Conservation (phyloP, 2,329 filamentous ascomycete genomes). For the Pseudogymnoascus sp. region DNA sequence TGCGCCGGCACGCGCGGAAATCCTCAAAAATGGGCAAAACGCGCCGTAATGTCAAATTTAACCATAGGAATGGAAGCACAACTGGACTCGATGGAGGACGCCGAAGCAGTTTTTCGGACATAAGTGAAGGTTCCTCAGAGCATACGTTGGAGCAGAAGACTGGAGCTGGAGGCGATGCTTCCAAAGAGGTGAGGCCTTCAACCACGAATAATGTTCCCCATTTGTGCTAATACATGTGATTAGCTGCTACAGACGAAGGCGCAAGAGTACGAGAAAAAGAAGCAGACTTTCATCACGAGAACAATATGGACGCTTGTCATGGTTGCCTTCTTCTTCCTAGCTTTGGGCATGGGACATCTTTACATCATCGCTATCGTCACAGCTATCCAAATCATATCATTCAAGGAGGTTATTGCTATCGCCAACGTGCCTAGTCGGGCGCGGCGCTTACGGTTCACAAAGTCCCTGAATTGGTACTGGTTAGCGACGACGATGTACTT, state of each 20-base stretch:
- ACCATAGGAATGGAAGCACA: constrained; percentile 24
- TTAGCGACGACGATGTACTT: constrained; percentile 99
- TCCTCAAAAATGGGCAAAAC: constrained; percentile 34
- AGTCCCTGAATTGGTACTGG: constrained; percentile 98
- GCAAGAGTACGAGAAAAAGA: constrained; percentile 95
- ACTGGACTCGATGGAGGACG: constrained; percentile 31
- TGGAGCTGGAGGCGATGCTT: constrained; percentile 29
- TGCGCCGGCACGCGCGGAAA: constrained; percentile 10
- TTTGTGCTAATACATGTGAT: constrained; percentile 18
- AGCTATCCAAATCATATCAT: constrained; percentile 88
- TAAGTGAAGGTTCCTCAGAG: constrained; percentile 50
- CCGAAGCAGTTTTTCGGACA: constrained; percentile 64
- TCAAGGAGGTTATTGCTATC: constrained; percentile 98
- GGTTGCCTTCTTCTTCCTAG: constrained; percentile 85
- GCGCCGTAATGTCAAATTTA: constrained; percentile 47
- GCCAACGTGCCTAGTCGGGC: constrained; percentile 88
- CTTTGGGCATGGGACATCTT: constrained; percentile 92
- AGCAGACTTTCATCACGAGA: constrained; percentile 91
- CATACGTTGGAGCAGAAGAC: constrained; percentile 22
- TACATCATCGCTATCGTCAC: constrained; percentile 94
- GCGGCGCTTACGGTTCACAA: constrained; percentile 84
- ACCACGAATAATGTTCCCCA: background rate
- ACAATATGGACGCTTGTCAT: constrained; percentile 98
- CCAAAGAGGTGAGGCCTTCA: constrained; percentile 28
- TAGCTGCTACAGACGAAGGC: constrained; percentile 25